Evolutionary conservation across 2,329 filamentous ascomycete species (phyloP), one percentile per base, ranked within the genome.

Genomic region (Penicillium corylophilum): DNA sequence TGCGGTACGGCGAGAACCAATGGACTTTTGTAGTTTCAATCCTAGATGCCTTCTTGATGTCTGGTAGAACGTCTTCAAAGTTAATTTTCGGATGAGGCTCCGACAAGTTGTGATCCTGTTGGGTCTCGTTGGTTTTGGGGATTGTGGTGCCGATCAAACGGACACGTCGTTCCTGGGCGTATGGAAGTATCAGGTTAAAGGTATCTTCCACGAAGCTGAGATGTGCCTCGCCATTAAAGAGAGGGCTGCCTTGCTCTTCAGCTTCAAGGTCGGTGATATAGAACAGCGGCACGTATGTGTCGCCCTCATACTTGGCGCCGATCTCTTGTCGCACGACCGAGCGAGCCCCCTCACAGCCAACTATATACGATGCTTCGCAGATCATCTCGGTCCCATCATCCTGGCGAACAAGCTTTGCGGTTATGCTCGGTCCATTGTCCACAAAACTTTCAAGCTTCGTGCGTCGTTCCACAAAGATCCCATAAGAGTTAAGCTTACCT

Each of bases 261-360:
- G 62, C 67, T 41, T 71, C 67, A 5, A 73, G 63, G 47, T 79
- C 77, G 38, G 71, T 71, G 16, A 79, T 73, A 29, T 76, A 71
- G 51, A 78, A 79, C 4, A 73, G 62, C 38, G 76, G 74, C 1
- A 67, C 61, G 44, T 79, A 79, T 1, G 71, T 65, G 2, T 64
- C 72, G 1, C 77, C 77, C 5, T 74, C 66, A 45, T 74, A 79
- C 5, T 63, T 63, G 22, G 78, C 64, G 16, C 60, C 61, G 20
- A 74, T 69, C 0, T 61, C 55, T 46, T 70, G 72, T 16, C 80
- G 76, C 2, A 82, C 73, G 2, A 69, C 72, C 0, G 77, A 81
- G 16, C 76, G 74, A 0, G 79, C 76, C 1, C 81, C 80, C 36
- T 83, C 81, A 5, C 79, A 80, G 1, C 78, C 80, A 2, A 81